Base-by-base conservation (phyloP, 164 flowering plant genomes). In the Macadamia integrifolia region DNA sequence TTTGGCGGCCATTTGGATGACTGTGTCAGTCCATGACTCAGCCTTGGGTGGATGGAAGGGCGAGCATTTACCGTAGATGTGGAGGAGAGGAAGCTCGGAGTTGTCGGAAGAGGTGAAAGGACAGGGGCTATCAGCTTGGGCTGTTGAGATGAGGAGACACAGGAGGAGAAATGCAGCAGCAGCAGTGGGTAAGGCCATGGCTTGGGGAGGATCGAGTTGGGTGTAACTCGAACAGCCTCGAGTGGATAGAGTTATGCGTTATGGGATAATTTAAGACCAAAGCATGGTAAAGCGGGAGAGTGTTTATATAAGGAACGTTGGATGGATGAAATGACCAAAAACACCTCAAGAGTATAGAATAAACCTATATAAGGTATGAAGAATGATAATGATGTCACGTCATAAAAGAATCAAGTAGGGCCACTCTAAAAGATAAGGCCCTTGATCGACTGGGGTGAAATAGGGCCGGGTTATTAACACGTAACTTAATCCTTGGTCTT, bases 11-110 rank as follows among this genome's bases (percentile, higher is more conserved):
- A 92, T 85, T 78, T 87, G 31, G 30, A 90, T 67, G 69, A 90
- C 84, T 0, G 90, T 85, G 75, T 83, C 79, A 56, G 75, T 49
- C 85, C 80, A 80, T 18, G 91, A 73, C 65, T 71, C 72, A 13
- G 66, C 72, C 52, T 85, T 79, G 1, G 88, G 81, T 0, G 88
- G 69, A 15, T 72, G 43, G 78, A 90, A 90, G 1, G 98, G 94
- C 1, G 97, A 88, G 84, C 96, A 88, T 77, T 85, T 85, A 71
- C 95, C 81, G 55, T 86, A 84, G 64, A 88, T 80, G 74, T 81
- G 97, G 48, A 85, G 66, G 70, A 93, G 55, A 6, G 96, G 80
- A 73, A 93, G 87, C 14, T 86, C 87, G 0, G 85, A 78, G 71
- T 66, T 71, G 60, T 79, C 83, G 8, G 84, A 57, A 9, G 66